phyloP scores from a whole-genome alignment of 2,329 filamentous ascomycete genomes.

The Helotiales sp. region DNA sequence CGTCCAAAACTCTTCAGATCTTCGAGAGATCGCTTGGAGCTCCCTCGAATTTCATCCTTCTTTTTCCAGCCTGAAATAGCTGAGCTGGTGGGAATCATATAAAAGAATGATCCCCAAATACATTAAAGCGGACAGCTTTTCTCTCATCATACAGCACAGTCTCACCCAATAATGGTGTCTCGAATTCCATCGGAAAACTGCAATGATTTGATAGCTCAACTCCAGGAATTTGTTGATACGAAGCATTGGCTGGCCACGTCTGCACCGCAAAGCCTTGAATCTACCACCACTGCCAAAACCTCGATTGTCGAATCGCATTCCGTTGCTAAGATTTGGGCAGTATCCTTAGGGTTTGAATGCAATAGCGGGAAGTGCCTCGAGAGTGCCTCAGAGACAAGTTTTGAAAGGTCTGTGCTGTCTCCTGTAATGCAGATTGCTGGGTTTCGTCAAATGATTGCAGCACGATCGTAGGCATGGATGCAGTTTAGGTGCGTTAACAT shows the following conservation, averaged over 20 bases:
- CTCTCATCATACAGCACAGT: too few relatives aligned
- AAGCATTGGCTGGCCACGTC: background rate
- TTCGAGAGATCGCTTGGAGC: background rate
- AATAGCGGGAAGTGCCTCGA: background rate
- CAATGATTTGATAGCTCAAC: background rate
- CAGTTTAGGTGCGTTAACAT: background rate
- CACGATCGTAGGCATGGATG: background rate
- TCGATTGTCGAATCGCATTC: background rate
- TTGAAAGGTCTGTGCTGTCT: background rate
- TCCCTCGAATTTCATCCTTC: background rate
- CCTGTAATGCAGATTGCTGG: background rate
- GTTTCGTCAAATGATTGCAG: background rate
- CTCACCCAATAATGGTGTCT: too few relatives aligned
- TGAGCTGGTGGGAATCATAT: background rate
- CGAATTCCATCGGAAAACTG: too few relatives aligned
- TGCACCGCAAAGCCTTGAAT: background rate
- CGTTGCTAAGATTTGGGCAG: background rate
- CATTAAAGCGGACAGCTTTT: too few relatives aligned
- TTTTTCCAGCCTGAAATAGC: background rate
- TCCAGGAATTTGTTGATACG: background rate
- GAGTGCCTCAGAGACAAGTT: too few relatives aligned
- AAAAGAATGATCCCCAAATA: too few relatives aligned
- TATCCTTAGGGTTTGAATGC: background rate
- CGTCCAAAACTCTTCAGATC: background rate
- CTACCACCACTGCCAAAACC: background rate